Conservation (phyloP, 768 basidiomycete species). For the Heimioporus sp. region DNA sequence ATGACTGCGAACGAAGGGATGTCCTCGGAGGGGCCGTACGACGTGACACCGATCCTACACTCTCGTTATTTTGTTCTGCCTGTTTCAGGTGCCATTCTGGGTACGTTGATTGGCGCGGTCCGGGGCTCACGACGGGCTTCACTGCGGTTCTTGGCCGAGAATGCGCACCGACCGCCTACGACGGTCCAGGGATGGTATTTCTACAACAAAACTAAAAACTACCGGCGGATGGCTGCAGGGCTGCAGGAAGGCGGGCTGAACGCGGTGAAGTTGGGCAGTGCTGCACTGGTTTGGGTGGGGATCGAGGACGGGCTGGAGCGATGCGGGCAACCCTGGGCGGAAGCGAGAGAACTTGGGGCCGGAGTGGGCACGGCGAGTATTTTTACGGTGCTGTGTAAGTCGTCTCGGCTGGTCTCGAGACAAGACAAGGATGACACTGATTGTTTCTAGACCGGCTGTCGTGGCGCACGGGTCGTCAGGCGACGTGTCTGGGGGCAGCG, state of each 20-base stretch:
- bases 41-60: slow-evolving; percentile 29
- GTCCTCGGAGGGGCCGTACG: slow-evolving; percentile 17
- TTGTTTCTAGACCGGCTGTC: slow-evolving; percentile 52
- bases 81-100: slow-evolving; percentile 55
- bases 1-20: slow-evolving; percentile 17
- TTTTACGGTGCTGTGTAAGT: slow-evolving; percentile 56
- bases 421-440: background rate
- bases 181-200: slow-evolving; percentile 93
- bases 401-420: background rate
- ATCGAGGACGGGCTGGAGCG: slow-evolving; percentile 44
- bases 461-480: slow-evolving; percentile 46
- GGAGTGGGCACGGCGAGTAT: slow-evolving; percentile 60
- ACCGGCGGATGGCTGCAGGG: slow-evolving; percentile 72
- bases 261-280: slow-evolving; percentile 47
- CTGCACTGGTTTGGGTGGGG: slow-evolving; percentile 48
- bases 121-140: slow-evolving; percentile 70
- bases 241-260: slow-evolving; percentile 65
- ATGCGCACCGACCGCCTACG: slow-evolving; percentile 81
- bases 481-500: slow-evolving; percentile 52
- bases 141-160: slow-evolving; percentile 87
- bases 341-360: slow-evolving; percentile 58
- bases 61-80: slow-evolving; percentile 63
- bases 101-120: slow-evolving; percentile 68
- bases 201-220: slow-evolving; percentile 96
- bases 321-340: slow-evolving; percentile 33